These are phyloP conservation scores for Talaromyces liani DNA, from an alignment of 495 filamentous ascomycete genomes.

Conservation along the genomic window DNA sequence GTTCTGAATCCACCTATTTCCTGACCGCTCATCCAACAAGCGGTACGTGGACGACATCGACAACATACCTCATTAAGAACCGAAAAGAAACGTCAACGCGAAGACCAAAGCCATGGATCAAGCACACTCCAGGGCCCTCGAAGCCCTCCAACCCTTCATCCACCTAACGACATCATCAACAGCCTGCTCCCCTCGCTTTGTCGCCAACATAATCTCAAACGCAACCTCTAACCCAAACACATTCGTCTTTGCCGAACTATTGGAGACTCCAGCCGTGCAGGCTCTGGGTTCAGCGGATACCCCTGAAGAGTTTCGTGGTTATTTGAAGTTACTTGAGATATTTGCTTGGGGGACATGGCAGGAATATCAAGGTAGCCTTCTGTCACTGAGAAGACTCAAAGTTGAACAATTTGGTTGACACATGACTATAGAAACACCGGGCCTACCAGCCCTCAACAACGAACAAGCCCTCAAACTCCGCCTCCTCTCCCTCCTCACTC, in stretches of 20 bases:
- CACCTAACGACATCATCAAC: slow-evolving; percentile 68
- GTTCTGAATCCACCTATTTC: background rate
- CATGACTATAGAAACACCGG: slow-evolving; percentile 33
- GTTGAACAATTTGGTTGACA: background rate
- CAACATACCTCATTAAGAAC: background rate
- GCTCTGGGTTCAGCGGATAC: slow-evolving; percentile 47
- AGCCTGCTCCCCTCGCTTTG: slow-evolving; percentile 73
- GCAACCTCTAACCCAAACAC: slow-evolving; percentile 83
- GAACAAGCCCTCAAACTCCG: slow-evolving; percentile 80
- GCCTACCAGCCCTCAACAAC: slow-evolving; percentile 64
- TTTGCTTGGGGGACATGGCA: slow-evolving; percentile 90
- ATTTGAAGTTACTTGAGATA: slow-evolving; percentile 74
- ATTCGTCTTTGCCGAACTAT: slow-evolving; percentile 91
- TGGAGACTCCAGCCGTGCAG: slow-evolving; percentile 76
- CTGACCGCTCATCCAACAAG: background rate
- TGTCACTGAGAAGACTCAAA: background rate
- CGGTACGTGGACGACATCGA: background rate
- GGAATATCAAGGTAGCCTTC: slow-evolving; percentile 55
- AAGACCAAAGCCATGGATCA: slow-evolving; percentile 62
- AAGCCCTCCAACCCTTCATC: slow-evolving; percentile 83
- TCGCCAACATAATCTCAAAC: slow-evolving; percentile 78
- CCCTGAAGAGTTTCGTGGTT: slow-evolving; percentile 40
- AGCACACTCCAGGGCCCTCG: slow-evolving; percentile 63
- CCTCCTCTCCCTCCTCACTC: slow-evolving; percentile 78
- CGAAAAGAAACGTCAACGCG: background rate